These are phyloP conservation scores for Gossypium bickii DNA, from an alignment of 345 rosid species.

Conservation along the genomic window DNA sequence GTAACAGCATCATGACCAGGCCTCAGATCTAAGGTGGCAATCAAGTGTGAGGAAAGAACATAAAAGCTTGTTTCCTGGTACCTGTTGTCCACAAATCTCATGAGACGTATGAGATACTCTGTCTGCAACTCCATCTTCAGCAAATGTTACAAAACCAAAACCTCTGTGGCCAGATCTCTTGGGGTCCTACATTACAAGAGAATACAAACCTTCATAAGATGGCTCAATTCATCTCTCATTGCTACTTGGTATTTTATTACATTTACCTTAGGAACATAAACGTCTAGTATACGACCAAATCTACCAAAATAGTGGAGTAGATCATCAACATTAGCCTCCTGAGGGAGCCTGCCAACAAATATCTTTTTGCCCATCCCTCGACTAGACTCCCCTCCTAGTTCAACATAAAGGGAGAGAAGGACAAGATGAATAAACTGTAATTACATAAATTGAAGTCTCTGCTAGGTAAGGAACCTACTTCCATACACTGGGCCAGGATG, in stretches of 20 bases:
- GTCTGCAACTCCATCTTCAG: constrained; percentile 90
- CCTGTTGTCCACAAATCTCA: constrained; percentile 98
- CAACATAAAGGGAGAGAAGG: constrained; percentile 19
- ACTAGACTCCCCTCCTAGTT: constrained; percentile 53
- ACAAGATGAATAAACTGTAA: not conserved
- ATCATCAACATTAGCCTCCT: constrained; percentile 84
- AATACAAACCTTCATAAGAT: constrained; percentile 13
- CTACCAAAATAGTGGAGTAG: constrained; percentile 83
- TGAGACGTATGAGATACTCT: constrained; percentile 86
- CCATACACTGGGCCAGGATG: constrained; percentile 72
- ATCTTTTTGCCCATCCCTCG: constrained; percentile 88
- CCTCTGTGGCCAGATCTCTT: constrained; percentile 95
- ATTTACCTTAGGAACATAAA: constrained; percentile 75
- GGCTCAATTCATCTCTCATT: not conserved
- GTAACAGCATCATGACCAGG: not conserved
- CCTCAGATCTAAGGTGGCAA: not conserved
- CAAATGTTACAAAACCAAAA: constrained; percentile 90
- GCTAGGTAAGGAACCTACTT: constrained; percentile 46
- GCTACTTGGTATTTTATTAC: not conserved
- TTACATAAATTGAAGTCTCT: not conserved
- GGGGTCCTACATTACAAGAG: constrained; percentile 51
- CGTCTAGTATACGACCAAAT: constrained; percentile 91
- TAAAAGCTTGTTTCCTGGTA: constrained; percentile 20
- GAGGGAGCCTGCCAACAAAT: constrained; percentile 97
- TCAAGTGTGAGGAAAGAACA: not conserved